Evolutionary conservation across 768 basidiomycete species (phyloP), one percentile per base, ranked within the genome.

Genomic region (Pisolithus orientalis): DNA sequence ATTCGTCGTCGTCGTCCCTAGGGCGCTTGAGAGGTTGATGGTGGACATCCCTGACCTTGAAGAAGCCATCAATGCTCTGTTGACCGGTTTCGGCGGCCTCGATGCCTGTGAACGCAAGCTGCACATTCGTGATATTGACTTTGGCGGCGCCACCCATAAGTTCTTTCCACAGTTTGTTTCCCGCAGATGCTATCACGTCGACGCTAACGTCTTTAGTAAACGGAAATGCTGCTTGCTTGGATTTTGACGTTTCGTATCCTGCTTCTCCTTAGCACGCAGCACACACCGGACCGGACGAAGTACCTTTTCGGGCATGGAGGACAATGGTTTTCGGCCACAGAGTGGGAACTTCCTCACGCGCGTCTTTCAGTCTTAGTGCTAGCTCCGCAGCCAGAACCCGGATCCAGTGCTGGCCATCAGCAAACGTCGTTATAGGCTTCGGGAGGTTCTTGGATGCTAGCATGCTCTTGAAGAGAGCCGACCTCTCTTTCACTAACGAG

Each of bases 321-420:
- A 87, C 91, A 43, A 99, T 74, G 0, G 89, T 88, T 69, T 91
- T 98, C 0, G 96, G 96, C 96, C 95, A 95, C 7, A 91, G 61
- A 40, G 84, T 85, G 0, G 88, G 83, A 13, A 79, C 78, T 1
- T 72, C 69, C 53, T 86, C 79, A 2, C 96, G 74, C 1, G 89
- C 90, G 52, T 97, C 92, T 32, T 80, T 83, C 32, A 99, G 74
- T 45, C 96, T 77, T 8, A 94, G 74, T 6, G 89, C 83, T 17
- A 99, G 76, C 61, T 99, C 96, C 13, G 93, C 90, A 32, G 93
- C 86, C 27, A 98, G 79, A 9, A 98, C 86, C 9, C 87, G 78
- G 44, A 99, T 80, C 96, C 96, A 98, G 51, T 92, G 90, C 43
- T 80, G 76, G 0, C 92, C 94, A 53, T 94, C 85, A 2, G 81